Conservation (phyloP, 2,329 filamentous ascomycete species). For the Neofusicoccum ribis region DNA sequence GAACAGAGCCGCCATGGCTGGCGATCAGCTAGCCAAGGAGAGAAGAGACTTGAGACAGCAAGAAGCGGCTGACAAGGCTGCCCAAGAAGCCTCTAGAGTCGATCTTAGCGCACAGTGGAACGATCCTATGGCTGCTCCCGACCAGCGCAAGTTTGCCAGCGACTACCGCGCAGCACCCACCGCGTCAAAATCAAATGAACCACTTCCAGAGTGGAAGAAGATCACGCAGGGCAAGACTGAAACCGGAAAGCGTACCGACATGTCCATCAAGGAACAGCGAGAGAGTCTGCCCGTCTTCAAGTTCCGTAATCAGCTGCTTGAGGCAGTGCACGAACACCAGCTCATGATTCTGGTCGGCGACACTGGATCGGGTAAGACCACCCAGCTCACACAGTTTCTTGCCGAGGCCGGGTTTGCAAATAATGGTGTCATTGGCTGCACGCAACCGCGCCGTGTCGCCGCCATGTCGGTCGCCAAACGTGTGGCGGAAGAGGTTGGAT, state of each 20-base stretch:
- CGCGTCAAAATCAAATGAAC: constrained; percentile 59
- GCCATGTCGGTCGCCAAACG: constrained; percentile 98
- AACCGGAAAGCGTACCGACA: constrained; percentile 79
- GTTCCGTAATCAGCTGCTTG: constrained; percentile 83
- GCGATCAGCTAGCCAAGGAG: constrained; percentile 84
- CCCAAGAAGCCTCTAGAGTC: constrained; percentile 73
- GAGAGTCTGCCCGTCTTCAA: constrained; percentile 86
- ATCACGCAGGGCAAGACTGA: constrained; percentile 77
- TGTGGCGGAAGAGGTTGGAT: constrained; percentile 96
- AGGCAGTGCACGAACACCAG: constrained; percentile 85
- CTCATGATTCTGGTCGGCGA: constrained; percentile 95
- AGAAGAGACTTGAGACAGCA: constrained; percentile 84
- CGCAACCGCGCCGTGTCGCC: constrained; percentile 93
- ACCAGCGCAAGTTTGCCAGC: constrained; percentile 83
- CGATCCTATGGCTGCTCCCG: constrained; percentile 88
- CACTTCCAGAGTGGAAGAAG: constrained; percentile 89
- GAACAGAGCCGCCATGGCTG: constrained; percentile 93
- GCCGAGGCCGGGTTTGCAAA: constrained; percentile 90
- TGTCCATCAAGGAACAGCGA: constrained; percentile 94
- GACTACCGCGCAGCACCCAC: constrained; percentile 67
- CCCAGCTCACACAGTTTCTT: constrained; percentile 91
- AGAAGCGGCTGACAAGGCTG: constrained; percentile 76
- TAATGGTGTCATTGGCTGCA: constrained; percentile 88
- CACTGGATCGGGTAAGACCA: constrained; percentile 96
- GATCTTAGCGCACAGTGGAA: constrained; percentile 92